These are phyloP conservation scores for Monilinia vaccinii-corymbosi DNA, from an alignment of 2,329 filamentous ascomycete species.

Conservation along the genomic window DNA sequence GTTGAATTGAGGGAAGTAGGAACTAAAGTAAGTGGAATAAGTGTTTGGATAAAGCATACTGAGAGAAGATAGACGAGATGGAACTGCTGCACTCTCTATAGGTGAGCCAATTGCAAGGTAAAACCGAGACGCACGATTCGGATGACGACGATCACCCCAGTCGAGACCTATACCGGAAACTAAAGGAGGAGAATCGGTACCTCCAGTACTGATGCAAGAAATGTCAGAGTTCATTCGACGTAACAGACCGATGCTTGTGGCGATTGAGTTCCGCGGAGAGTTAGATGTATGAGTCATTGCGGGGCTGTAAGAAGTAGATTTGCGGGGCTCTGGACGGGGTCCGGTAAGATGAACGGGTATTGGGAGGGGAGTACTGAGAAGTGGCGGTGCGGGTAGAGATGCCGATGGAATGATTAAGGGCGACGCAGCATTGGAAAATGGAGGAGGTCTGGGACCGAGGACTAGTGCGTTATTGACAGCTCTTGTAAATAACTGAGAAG, in stretches of 20 bases:
- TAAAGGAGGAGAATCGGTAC: background rate
- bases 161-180: background rate
- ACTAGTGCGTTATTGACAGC: background rate
- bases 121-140: slow-evolving; percentile 1
- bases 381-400: slow-evolving; percentile 13
- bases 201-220: background rate
- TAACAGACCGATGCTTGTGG: slow-evolving; percentile 7
- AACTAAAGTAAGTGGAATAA: background rate
- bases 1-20: background rate
- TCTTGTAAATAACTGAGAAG: background rate
- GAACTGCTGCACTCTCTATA: background rate
- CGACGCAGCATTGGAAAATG: slow-evolving; percentile 7
- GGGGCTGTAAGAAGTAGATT: background rate
- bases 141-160: background rate
- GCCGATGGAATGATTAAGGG: slow-evolving; percentile 5
- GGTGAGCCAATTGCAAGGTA: slow-evolving; percentile 3
- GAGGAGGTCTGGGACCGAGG: background rate
- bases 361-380: slow-evolving; percentile 15
- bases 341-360: slow-evolving; percentile 16
- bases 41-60: background rate
- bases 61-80: background rate
- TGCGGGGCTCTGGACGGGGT: slow-evolving; percentile 12
- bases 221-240: slow-evolving; percentile 13
- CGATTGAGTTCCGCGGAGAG: slow-evolving; percentile 5
- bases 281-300: background rate